phyloP scores from a whole-genome alignment of 2,329 filamentous ascomycete genomes.

The Aspergillus eucalypticola region DNA sequence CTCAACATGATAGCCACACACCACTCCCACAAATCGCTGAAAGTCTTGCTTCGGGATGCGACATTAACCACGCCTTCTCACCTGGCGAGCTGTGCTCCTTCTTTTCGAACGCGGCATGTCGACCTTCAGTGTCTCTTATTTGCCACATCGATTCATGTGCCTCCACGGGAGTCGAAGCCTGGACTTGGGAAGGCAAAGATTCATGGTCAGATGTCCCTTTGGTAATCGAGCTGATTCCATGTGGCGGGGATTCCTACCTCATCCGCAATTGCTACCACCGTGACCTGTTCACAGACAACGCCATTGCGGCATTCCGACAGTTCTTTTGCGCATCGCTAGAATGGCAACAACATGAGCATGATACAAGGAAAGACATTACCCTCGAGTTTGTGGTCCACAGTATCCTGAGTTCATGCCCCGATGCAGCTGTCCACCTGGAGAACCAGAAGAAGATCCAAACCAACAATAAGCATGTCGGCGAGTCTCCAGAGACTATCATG shows the following conservation, averaged over 20 bases:
- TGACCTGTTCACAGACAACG: background rate
- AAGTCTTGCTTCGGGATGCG: background rate
- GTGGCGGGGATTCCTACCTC: background rate
- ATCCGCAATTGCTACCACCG: background rate
- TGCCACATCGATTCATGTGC: background rate
- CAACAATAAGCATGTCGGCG: too few species aligned
- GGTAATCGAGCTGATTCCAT: background rate
- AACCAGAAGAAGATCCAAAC: background rate
- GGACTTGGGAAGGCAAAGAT: background rate
- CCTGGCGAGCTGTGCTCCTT: background rate
- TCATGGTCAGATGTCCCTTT: background rate
- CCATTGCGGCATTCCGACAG: background rate
- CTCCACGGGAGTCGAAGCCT: background rate
- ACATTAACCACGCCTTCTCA: constrained; percentile 2
- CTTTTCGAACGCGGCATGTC: background rate
- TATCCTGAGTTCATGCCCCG: background rate
- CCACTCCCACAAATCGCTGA: background rate
- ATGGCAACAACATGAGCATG: background rate
- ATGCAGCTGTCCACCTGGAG: background rate
- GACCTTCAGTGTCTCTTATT: background rate
- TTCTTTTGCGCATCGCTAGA: background rate
- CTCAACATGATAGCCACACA: background rate
- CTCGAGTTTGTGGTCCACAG: background rate
- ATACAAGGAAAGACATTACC: background rate
- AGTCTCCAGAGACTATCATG: too few species aligned